Evolutionary conservation across 2,329 filamentous ascomycete genomes (phyloP).

Genomic region (Aspergillus japonicus): DNA sequence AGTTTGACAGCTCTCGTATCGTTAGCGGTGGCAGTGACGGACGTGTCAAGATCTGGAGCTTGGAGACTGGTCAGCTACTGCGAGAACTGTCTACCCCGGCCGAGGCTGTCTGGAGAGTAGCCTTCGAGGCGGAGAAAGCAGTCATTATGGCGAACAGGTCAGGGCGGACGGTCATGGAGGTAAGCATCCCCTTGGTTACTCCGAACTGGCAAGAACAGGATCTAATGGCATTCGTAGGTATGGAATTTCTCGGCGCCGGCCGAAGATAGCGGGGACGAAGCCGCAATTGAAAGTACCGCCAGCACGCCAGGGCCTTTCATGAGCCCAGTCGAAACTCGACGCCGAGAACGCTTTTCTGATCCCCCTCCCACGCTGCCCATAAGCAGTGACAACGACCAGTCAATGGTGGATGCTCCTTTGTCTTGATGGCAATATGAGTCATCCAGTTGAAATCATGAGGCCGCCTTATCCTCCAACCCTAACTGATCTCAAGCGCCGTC

Average conservation of each 20-base stretch:
- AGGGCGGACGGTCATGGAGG: slow-evolving; percentile 94
- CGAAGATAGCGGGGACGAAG: slow-evolving; percentile 31
- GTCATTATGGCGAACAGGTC: slow-evolving; percentile 88
- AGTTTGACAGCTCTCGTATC: slow-evolving; percentile 94
- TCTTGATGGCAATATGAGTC: slow-evolving; percentile 11
- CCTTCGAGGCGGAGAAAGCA: slow-evolving; percentile 97
- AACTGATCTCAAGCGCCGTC: slow-evolving; percentile 13
- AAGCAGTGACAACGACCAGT: slow-evolving; percentile 31
- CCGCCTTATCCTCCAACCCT: slow-evolving; percentile 15
- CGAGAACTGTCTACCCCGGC: slow-evolving; percentile 87
- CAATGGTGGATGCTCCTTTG: slow-evolving; percentile 35
- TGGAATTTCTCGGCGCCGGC: slow-evolving; percentile 88
- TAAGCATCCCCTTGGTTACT: slow-evolving; percentile 46
- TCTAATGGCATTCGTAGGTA: slow-evolving; percentile 59
- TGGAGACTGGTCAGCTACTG: slow-evolving; percentile 86
- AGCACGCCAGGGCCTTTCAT: slow-evolving; percentile 33
- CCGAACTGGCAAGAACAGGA: slow-evolving; percentile 9
- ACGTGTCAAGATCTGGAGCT: slow-evolving; percentile 97
- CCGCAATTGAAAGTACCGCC: slow-evolving; percentile 31
- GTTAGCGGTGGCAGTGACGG: slow-evolving; percentile 96
- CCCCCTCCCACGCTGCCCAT: slow-evolving; percentile 29
- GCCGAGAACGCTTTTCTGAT: slow-evolving; percentile 32
- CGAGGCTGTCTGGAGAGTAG: slow-evolving; percentile 95
- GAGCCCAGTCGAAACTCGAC: slow-evolving; percentile 19
- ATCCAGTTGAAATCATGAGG: slow-evolving; percentile 13